Percentiles rank a stretch among this genome's conserved stretches.
Evolutionary conservation across 495 filamentous ascomycete species (phyloP).

Genomic region (Lophiotrema nucula): DNA sequence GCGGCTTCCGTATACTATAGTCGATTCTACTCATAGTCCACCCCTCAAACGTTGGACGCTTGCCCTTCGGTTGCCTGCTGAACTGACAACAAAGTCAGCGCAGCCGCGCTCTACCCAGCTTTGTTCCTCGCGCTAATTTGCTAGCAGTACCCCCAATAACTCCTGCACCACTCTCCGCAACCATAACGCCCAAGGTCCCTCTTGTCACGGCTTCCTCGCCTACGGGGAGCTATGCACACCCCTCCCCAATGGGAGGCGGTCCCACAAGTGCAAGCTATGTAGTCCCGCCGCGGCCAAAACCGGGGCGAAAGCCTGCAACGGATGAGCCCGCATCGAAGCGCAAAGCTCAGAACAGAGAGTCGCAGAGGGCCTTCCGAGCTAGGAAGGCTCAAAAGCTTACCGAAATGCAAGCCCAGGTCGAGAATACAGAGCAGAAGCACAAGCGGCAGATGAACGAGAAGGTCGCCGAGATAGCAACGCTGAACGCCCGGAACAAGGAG

Average conservation of each 20-base stretch:
- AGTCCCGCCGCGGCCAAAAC: conserved; percentile 33
- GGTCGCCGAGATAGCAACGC: neutral
- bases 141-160: too few species aligned
- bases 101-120: too few species aligned
- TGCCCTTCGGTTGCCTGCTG: too few species aligned
- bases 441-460: conserved; percentile 12
- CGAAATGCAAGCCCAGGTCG: conserved; percentile 25
- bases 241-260: conserved; percentile 28
- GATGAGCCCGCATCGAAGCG: conserved; percentile 34
- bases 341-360: conserved; percentile 36
- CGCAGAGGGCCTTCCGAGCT: conserved; percentile 32
- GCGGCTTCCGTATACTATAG: too few species aligned
- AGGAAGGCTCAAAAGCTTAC: conserved; percentile 26
- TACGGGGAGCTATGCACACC: conserved; percentile 3
- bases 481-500: neutral
- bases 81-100: too few species aligned
- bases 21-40: too few species aligned
- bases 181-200: conserved; percentile 1
- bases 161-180: neutral
- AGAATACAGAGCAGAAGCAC: conserved; percentile 22
- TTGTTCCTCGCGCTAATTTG: too few species aligned
- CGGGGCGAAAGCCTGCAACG: conserved; percentile 38
- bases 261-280: conserved; percentile 28
- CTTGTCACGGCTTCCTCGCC: conserved; percentile 25
- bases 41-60: too few species aligned